These are phyloP conservation scores for Colletotrichum eleusines DNA, from an alignment of 2,329 filamentous ascomycete genomes.

Conservation along the genomic window DNA sequence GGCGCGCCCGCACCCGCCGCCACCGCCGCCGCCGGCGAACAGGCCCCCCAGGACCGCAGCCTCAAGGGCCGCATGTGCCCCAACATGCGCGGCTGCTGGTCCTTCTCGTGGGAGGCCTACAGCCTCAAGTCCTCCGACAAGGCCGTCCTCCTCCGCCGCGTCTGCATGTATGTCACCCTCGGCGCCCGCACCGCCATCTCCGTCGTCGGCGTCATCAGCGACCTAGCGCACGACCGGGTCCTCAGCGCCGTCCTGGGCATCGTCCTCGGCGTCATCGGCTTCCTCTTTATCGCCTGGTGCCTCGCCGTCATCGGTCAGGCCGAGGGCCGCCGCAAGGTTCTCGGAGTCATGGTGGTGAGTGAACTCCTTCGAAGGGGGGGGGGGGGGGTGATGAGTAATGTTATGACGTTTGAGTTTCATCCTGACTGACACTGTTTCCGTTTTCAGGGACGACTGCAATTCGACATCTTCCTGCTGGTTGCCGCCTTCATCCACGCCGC, in stretches of 20 bases:
- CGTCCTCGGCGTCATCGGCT: slow-evolving; percentile 25
- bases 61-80: slow-evolving; percentile 21
- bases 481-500: slow-evolving; percentile 24
- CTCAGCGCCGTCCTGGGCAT: slow-evolving; percentile 21
- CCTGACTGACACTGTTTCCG: not conserved
- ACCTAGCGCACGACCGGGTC: slow-evolving; percentile 4
- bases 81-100: slow-evolving; percentile 37
- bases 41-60: slow-evolving; percentile 6
- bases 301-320: slow-evolving; percentile 34
- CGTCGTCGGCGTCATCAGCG: slow-evolving; percentile 20
- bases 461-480: slow-evolving; percentile 27
- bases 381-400: not conserved
- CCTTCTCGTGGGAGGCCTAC: slow-evolving; percentile 36
- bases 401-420: not conserved
- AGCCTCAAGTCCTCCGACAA: slow-evolving; percentile 31
- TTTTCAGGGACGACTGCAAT: slow-evolving; percentile 26
- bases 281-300: slow-evolving; percentile 36
- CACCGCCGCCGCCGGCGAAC: not conserved
- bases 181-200: slow-evolving; percentile 27
- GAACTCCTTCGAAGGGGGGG: not conserved
- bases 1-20: too few relatives aligned
- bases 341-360: slow-evolving; percentile 35
- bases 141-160: slow-evolving; percentile 24
- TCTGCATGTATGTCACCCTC: slow-evolving; percentile 37
- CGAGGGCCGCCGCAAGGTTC: slow-evolving; percentile 31